These are phyloP conservation scores for Mucor saturninus DNA, from an alignment of 371 early-diverging fungal species.

Conservation along the genomic window DNA sequence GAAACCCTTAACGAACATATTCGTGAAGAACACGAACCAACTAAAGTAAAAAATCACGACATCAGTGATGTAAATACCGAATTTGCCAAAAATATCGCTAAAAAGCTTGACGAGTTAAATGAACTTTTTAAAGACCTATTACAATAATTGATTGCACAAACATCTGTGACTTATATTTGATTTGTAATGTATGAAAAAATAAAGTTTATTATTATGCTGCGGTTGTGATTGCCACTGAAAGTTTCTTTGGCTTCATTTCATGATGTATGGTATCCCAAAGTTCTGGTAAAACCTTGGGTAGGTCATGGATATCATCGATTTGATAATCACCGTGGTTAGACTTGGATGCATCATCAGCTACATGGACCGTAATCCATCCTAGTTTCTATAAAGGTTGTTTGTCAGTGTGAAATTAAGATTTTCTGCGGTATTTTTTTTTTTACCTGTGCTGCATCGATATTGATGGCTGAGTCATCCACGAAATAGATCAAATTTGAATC, in stretches of 20 bases:
- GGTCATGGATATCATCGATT: conserved; percentile 62
- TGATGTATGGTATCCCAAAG: conserved; percentile 45
- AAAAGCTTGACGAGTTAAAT: too few species aligned
- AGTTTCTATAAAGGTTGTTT: conserved; percentile 37
- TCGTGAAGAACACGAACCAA: background rate
- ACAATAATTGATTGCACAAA: too few species aligned
- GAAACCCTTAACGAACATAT: background rate
- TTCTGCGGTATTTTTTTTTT: background rate
- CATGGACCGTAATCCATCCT: conserved; percentile 78
- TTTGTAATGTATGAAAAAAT: too few species aligned
- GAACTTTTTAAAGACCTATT: too few species aligned
- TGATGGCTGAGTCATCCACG: conserved; percentile 77
- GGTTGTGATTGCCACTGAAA: conserved; percentile 15
- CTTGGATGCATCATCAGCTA: conserved; percentile 52
- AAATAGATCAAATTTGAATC: conserved; percentile 68
- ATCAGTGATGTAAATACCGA: too few species aligned
- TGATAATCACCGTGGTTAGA: conserved; percentile 64
- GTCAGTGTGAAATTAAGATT: background rate
- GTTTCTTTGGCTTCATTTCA: conserved; percentile 11
- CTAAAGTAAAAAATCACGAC: too few species aligned
- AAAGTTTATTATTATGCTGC: conserved; percentile 11
- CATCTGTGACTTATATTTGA: too few species aligned
- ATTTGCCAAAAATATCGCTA: too few species aligned
- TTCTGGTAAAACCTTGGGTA: conserved; percentile 65
- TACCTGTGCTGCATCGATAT: conserved; percentile 69